Base-by-base conservation (phyloP, 2,329 filamentous ascomycete species). In the Fusarium acutatum region DNA sequence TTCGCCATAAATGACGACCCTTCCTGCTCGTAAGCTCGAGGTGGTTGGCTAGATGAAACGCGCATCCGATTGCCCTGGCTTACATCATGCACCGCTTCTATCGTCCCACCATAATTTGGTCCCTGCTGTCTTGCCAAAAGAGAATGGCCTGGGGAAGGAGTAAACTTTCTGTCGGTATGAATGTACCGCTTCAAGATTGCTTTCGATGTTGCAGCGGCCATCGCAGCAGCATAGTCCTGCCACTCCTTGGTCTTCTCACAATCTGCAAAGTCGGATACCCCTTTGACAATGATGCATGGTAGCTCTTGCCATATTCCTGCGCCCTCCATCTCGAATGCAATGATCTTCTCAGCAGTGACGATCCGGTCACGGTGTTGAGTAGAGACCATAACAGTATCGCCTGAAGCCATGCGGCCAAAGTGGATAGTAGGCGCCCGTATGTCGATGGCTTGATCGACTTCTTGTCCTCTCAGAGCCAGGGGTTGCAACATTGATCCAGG, bases 361-460 rank as follows among this genome's bases (percentile, higher is more conserved):
- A 84, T 69, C 1, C 54, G 26, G 54, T 85, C 83, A 12, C 84
- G 78, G 10, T 79, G 69, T 7, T 71, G 44, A 10, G 79, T 80
- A 20, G 79, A 80, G 52, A 81, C 84, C 67, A 85, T 81, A 0
- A 86, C 80, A 14, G 71, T 75, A 43, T 85, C 79, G 5, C 78
- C 82, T 1, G 83, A 84, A 3, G 77, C 83, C 10, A 85, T 78
- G 0, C 66, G 17, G 11, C 34, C 59, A 1, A 32, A 32, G 18
- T 67, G 61, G 12, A 66, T 15, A 6, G n/a, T 7, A 4, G 35
- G 46, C 7, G 20, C 10, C 0, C 38, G 5, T 6, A 34, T 6
- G 17, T 40, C 8, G 7, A 38, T n/a, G 3, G 2, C 0, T 1
- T 28, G n/a, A 28, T n/a, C 20, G 2, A 15, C 17, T 6, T 10